Evolutionary conservation across 345 rosid species (phyloP), one percentile per base, ranked within the genome.

Genomic region (Melaleuca quinquenervia): DNA sequence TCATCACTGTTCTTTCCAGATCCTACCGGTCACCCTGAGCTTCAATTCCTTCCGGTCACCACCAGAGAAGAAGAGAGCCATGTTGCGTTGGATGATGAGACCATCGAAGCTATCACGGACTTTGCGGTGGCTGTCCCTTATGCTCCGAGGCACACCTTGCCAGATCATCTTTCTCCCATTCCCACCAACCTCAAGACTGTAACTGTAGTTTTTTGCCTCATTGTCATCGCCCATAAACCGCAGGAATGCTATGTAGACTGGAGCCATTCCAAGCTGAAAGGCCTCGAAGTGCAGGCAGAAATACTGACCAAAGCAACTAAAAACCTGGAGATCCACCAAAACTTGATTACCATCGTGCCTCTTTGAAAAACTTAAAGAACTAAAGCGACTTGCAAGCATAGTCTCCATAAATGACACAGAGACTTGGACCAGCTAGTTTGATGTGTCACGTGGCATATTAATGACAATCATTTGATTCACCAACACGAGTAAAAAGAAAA

Each of bases 161-260:
- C 95, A 95, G 51, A 85, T 90, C 95, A 93, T 85, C 91, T 94
- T 94, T 91, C 96, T 91, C 62, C 95, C 96, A 11, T 92, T 94
- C 32, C 98, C 98, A 58, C 98, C 95, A n/a, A 95, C 98, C 89
- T 94, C 96, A 11, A 95, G 98, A 83, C 95, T 92, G 90, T 95
- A 95, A 87, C 92, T 92, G 84, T 95, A 94, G 89, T 92, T 94
- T 89, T 92, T 95, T 7, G 98, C 96, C 87, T 91, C 96, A 22
- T 91, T 89, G 85, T 95, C 98, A n/a, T 94, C 94, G 11, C 96
- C 98, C 96, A 92, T 95, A 54, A 94, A 95, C 83, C 98, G 91
- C 88, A 92, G 87, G 90, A 94, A 95, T 84, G 96, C 96, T 78
- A 93, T 94, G 89, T 93, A 95, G 51, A 94, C 96, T 0, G 98